These are phyloP conservation scores for Pisolithus albus DNA, from an alignment of 768 basidiomycete genomes.

Conservation along the genomic window DNA sequence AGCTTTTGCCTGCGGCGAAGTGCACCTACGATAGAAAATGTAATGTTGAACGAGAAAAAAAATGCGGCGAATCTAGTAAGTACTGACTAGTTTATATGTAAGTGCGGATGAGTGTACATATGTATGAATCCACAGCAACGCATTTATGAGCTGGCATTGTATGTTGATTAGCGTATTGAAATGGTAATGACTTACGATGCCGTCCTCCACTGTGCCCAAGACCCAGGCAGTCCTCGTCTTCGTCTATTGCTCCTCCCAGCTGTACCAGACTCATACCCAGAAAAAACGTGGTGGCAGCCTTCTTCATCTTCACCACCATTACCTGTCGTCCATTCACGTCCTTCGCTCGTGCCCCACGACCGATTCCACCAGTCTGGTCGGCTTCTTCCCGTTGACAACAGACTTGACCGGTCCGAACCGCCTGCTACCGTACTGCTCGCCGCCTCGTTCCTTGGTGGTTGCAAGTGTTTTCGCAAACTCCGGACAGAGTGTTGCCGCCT, in stretches of 20 bases:
- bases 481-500: constrained; percentile 69
- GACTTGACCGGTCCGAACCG: constrained; percentile 13
- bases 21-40: too few relatives aligned
- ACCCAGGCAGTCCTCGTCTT: constrained; percentile 28
- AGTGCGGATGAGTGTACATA: constrained; percentile 2
- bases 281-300: constrained; percentile 12
- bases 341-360: constrained; percentile 16
- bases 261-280: constrained; percentile 12
- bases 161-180: constrained; percentile 1
- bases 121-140: constrained; percentile 2
- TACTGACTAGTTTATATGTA: not conserved
- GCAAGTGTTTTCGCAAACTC: constrained; percentile 61
- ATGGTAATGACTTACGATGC: constrained; percentile 13
- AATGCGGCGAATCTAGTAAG: not conserved
- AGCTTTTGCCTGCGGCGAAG: too few relatives aligned
- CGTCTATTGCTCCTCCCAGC: constrained; percentile 20
- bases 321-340: constrained; percentile 21
- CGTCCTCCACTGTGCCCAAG: constrained; percentile 27
- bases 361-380: constrained; percentile 13
- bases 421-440: constrained; percentile 9
- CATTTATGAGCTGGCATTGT: constrained; percentile 2
- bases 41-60: too few relatives aligned
- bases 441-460: constrained; percentile 12
- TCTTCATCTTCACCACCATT: constrained; percentile 23
- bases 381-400: constrained; percentile 5